Evolutionary conservation across 202 grass and related monocot genomes (phyloP).

Genomic region (Sporobolus alterniflorus): DNA sequence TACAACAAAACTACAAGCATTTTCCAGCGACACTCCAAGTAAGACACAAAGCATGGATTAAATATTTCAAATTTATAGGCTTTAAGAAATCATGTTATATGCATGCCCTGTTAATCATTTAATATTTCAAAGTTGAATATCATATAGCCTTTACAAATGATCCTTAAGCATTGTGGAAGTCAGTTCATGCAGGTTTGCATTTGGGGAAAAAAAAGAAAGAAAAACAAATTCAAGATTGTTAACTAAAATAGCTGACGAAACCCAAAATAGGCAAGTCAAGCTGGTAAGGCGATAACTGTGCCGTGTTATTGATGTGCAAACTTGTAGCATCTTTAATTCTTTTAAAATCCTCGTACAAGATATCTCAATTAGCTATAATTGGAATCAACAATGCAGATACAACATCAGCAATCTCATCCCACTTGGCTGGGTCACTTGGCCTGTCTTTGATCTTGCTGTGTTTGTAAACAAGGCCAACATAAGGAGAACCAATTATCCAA

Average conservation of each 20-base stretch:
- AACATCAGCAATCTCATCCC: conserved; percentile 96
- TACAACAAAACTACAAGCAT: too few relatives aligned
- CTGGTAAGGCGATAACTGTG: not conserved
- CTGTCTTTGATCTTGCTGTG: conserved; percentile 95
- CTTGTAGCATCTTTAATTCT: conserved; percentile 83
- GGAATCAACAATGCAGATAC: conserved; percentile 91
- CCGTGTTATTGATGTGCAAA: conserved; percentile 36
- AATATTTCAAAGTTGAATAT: conserved; percentile 6
- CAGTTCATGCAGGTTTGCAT: not conserved
- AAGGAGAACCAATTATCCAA: conserved; percentile 11
- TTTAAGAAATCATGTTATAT: conserved; percentile 23
- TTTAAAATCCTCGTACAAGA: conserved; percentile 95
- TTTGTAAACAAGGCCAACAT: conserved; percentile 10
- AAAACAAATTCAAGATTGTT: conserved; percentile 3
- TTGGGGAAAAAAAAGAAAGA: not conserved
- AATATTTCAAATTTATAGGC: not conserved
- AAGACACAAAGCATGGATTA: conserved; percentile 8
- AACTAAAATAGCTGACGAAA: conserved; percentile 2
- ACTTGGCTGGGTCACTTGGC: conserved; percentile 90
- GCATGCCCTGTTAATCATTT: not conserved
- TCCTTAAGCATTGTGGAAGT: not conserved
- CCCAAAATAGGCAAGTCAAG: conserved; percentile 6
- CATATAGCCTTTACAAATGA: not conserved
- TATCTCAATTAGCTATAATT: conserved; percentile 97
- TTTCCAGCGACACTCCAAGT: too few relatives aligned